Percentiles rank a stretch among this genome's conserved stretches.
phyloP scores from a whole-genome alignment of 2,329 filamentous ascomycete genomes.

The Diaporthe vexans region DNA sequence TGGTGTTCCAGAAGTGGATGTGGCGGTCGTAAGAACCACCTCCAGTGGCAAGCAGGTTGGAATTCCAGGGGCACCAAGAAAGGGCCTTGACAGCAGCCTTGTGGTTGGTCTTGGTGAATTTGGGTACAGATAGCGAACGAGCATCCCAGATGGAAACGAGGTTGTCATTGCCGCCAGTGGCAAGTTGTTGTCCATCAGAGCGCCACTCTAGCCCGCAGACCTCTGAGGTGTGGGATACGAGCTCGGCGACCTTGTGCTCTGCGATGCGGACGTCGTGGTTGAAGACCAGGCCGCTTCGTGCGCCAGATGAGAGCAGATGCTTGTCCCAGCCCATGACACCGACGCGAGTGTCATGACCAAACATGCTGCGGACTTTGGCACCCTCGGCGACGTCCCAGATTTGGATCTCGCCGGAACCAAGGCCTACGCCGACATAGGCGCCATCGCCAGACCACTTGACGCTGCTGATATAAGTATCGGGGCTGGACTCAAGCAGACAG shows the following conservation, averaged over 20 bases:
- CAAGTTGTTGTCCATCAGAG: constrained; percentile 94
- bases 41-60: constrained; percentile 95
- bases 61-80: constrained; percentile 99
- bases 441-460: constrained; percentile 99
- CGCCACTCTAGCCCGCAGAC: constrained; percentile 99
- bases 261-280: constrained; percentile 99
- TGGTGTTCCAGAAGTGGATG: constrained; percentile 99
- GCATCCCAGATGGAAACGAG: constrained; percentile 99
- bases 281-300: constrained; percentile 93
- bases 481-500: constrained; percentile 87
- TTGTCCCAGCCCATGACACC: constrained; percentile 99
- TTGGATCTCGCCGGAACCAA: constrained; percentile 96
- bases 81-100: constrained; percentile 98
- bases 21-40: constrained; percentile 97
- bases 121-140: constrained; percentile 90
- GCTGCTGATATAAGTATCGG: constrained; percentile 96
- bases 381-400: constrained; percentile 99
- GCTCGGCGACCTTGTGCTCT: constrained; percentile 97
- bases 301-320: constrained; percentile 94
- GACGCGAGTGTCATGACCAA: constrained; percentile 95
- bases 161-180: constrained; percentile 98
- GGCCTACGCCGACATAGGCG: constrained; percentile 94
- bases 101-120: constrained; percentile 99
- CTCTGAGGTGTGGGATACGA: constrained; percentile 96
- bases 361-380: constrained; percentile 97